Conservation (phyloP, 306 rosid genomes). For the Bauhinia variegata region DNA sequence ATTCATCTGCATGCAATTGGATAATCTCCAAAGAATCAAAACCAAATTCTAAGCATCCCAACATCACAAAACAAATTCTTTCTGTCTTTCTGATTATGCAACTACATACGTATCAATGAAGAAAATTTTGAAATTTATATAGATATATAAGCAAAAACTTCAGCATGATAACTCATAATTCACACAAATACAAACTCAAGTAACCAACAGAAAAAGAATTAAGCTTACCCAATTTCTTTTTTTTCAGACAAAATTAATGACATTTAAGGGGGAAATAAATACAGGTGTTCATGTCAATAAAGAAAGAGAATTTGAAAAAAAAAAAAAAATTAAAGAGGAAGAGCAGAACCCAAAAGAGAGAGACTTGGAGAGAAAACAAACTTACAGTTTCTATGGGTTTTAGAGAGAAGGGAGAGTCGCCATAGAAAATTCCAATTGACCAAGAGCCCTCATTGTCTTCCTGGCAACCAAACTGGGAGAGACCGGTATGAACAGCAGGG, state of each 20-base stretch:
- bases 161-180: neutral
- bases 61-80: conserved; percentile 24
- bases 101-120: neutral
- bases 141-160: neutral
- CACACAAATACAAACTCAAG: neutral
- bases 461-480: too few relatives aligned
- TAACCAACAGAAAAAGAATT: conserved; percentile 13
- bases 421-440: too few relatives aligned
- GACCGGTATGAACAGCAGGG: too few relatives aligned
- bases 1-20: conserved; percentile 60
- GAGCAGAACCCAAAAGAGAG: too few relatives aligned
- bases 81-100: neutral
- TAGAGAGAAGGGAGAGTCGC: too few relatives aligned
- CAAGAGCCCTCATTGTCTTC: conserved; percentile 1
- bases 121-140: neutral
- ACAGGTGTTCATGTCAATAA: conserved; percentile 20
- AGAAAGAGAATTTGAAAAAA: neutral
- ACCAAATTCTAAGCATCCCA: conserved; percentile 15
- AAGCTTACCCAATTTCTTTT: neutral
- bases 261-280: conserved; percentile 12
- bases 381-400: too few relatives aligned
- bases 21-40: conserved; percentile 34
- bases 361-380: too few relatives aligned
- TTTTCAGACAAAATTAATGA: neutral
- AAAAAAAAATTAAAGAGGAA: too few relatives aligned